phyloP scores from a whole-genome alignment of 208 protist species.

The Trypanosoma congolense region DNA sequence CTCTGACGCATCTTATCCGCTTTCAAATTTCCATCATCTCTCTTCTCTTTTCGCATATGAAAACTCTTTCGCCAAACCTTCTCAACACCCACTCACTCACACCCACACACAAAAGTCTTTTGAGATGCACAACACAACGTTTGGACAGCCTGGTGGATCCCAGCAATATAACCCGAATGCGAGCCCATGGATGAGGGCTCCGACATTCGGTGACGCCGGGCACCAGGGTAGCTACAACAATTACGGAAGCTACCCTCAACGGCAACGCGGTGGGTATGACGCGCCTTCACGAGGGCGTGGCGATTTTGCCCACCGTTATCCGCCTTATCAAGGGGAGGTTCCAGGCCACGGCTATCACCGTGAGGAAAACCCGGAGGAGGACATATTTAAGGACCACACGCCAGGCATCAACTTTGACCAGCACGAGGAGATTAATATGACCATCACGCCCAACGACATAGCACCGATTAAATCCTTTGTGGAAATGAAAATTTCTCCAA shows the following conservation, averaged over 20 bases:
- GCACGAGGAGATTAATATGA: slow-evolving; percentile 87
- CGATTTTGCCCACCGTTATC: slow-evolving; percentile 9
- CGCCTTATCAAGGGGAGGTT: slow-evolving; percentile 21
- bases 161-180: slow-evolving; percentile 18
- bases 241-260: slow-evolving; percentile 28
- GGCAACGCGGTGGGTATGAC: slow-evolving; percentile 26
- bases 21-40: too few species aligned
- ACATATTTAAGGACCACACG: slow-evolving; percentile 90
- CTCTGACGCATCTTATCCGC: too few species aligned
- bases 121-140: slow-evolving; percentile 18
- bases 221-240: slow-evolving; percentile 18
- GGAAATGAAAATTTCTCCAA: slow-evolving; percentile 79
- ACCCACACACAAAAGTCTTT: slow-evolving; percentile 7
- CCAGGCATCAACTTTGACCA: slow-evolving; percentile 92
- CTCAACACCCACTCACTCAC: not conserved
- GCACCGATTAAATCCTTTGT: slow-evolving; percentile 70
- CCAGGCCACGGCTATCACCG: slow-evolving; percentile 53
- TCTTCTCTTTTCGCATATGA: not conserved
- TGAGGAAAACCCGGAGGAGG: slow-evolving; percentile 84
- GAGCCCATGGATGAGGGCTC: slow-evolving; percentile 5
- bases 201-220: slow-evolving; percentile 6
- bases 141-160: slow-evolving; percentile 8
- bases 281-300: slow-evolving; percentile 1
- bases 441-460: slow-evolving; percentile 78
- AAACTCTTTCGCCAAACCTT: not conserved